Evolutionary conservation across 169 alveolate genomes (phyloP).

Genomic region (Toxoplasma gondii): DNA sequence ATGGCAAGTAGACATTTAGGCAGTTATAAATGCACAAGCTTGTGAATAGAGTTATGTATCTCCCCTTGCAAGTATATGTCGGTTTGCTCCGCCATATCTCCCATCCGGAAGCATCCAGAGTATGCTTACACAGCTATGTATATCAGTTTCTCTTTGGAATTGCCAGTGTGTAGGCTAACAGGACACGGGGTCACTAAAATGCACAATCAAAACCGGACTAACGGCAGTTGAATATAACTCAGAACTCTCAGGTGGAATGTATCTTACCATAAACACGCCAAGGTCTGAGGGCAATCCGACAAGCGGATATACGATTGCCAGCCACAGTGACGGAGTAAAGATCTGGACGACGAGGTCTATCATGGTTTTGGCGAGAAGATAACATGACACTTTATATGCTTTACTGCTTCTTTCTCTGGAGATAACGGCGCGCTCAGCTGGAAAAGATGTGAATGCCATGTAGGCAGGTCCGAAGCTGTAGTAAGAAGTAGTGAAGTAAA

Average conservation of each 20-base stretch:
- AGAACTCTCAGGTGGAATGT: not conserved
- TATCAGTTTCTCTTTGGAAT: too few relatives aligned
- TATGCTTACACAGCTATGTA: too few relatives aligned
- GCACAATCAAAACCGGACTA: too few relatives aligned
- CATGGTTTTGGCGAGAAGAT: constrained; percentile 62
- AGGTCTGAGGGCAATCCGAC: constrained; percentile 38
- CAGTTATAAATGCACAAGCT: too few relatives aligned
- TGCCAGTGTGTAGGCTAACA: too few relatives aligned
- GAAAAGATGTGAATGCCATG: constrained; percentile 66
- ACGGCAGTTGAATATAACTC: too few relatives aligned
- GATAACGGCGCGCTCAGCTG: constrained; percentile 71
- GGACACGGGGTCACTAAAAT: too few relatives aligned
- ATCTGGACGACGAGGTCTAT: constrained; percentile 65
- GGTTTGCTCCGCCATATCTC: too few relatives aligned
- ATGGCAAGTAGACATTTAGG: not conserved
- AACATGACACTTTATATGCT: constrained; percentile 67
- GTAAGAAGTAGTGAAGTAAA: constrained; percentile 57
- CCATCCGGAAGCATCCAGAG: too few relatives aligned
- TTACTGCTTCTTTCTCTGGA: constrained; percentile 71
- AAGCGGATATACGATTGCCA: constrained; percentile 26
- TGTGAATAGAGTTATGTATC: too few relatives aligned
- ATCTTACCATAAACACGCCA: constrained; percentile 6
- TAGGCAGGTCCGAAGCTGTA: constrained; percentile 69
- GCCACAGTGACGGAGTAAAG: constrained; percentile 23
- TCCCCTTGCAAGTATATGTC: too few relatives aligned